These are phyloP conservation scores for Boechera retrofracta DNA, from an alignment of 345 rosid genomes.

Conservation along the genomic window DNA sequence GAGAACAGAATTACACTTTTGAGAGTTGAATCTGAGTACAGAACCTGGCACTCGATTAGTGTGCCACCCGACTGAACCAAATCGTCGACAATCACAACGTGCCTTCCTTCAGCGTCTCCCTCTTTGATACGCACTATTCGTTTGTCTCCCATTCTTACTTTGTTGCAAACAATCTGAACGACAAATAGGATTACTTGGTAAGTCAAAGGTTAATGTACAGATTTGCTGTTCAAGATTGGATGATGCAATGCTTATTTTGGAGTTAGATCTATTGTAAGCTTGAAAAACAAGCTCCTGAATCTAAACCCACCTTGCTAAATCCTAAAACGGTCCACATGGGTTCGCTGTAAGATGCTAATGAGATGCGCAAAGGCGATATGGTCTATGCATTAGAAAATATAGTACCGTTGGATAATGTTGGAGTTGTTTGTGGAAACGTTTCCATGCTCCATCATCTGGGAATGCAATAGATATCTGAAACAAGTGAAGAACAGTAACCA, in stretches of 20 bases:
- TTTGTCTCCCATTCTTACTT: conserved; percentile 88
- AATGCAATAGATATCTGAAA: conserved; percentile 94
- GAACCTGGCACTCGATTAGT: conserved; percentile 94
- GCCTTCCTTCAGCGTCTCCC: conserved; percentile 85
- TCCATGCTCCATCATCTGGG: conserved; percentile 99
- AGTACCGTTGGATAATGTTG: conserved; percentile 90
- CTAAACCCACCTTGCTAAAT: not conserved
- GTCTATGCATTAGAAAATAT: not conserved
- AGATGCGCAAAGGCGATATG: not conserved
- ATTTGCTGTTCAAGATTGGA: not conserved
- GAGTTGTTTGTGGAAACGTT: conserved; percentile 93
- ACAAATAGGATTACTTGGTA: not conserved
- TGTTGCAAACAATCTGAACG: conserved; percentile 86
- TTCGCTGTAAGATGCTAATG: not conserved
- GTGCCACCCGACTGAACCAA: conserved; percentile 99
- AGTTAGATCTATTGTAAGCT: not conserved
- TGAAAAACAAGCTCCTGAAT: not conserved
- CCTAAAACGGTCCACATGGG: not conserved
- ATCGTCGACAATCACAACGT: conserved; percentile 95
- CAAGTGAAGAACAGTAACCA: conserved; percentile 19
- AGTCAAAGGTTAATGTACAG: not conserved
- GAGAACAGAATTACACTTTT: not conserved
- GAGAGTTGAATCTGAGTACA: conserved; percentile 27
- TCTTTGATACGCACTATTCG: conserved; percentile 91
- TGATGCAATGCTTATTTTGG: not conserved